Base-by-base conservation (phyloP, 1,284 basidiomycete genomes). In the Tilletia walkeri region DNA sequence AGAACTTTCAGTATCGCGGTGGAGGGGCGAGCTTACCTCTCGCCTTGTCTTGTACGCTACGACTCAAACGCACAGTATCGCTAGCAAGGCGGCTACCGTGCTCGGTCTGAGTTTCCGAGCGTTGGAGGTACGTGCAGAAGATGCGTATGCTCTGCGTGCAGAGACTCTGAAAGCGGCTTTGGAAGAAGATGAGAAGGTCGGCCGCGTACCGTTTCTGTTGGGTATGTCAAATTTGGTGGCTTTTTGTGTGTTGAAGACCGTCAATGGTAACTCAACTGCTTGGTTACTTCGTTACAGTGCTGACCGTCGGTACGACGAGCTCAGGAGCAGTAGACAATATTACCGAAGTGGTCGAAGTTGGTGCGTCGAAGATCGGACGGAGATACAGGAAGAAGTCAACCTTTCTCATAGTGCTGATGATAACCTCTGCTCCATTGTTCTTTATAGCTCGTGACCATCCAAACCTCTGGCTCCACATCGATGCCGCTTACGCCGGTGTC, bases 51-150 rank as follows among this genome's bases (percentile, higher is more conserved):
- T 98, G 70, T 95, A 97, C 81, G 92, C 91, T 0, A 93, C 92
- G 0, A 91, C 92, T 0, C 93, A 97, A 83, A 96, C 94, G 0
- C 94, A 96, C 84, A 93, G 91, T 1, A 86, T 95, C 4, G 95
- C 91, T 0, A 84, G 88, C 24, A 95, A 97, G 84, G 91, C 94
- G 0, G 94, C 90, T 0, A 82, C 92, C 9, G 88, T 97, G 20
- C 87, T 98, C 1, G 94, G 94, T 0, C 84, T 97, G 24, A 85
- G 87, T 41, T 92, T 91, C 65, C 88, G 90, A 14, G 87, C 90
- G 0, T 85, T 99, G 6, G 88, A 90, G 18, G 94, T 96, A 3
- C 85, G 82, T 3, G 81, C 85, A 0, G 87, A 89, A 67, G 91
- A 95, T 78, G 82, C 87, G 16, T 94, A 89, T 79, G 88, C 89